Conservation (phyloP, 2,329 filamentous ascomycete species). For the Monosporascus sp. region DNA sequence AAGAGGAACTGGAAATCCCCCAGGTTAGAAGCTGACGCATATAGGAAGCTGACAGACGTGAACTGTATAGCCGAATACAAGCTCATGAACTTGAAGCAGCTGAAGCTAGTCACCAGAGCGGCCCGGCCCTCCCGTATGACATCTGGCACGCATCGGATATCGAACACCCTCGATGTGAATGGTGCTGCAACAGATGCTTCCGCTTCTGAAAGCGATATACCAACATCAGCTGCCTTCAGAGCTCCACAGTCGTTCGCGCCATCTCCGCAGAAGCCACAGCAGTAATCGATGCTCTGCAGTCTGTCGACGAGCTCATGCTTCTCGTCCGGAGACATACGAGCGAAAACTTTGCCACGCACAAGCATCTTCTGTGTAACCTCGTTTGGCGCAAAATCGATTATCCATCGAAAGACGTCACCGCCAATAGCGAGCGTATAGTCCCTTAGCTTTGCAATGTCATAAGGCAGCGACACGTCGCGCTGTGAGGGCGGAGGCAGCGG, state of each 20-base stretch:
- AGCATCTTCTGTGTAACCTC: constrained; percentile 83
- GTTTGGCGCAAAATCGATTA: constrained; percentile 84
- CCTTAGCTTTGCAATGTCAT: constrained; percentile 72
- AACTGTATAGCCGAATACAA: constrained; percentile 99
- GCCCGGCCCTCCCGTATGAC: constrained; percentile 91
- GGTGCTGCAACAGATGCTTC: constrained; percentile 98
- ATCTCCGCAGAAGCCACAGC: constrained; percentile 92
- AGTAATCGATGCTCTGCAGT: constrained; percentile 92
- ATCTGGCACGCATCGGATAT: constrained; percentile 90
- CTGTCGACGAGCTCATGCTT: constrained; percentile 98
- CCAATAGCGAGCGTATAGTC: constrained; percentile 88
- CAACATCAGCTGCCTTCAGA: constrained; percentile 93
- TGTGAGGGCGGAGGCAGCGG: constrained; percentile 67
- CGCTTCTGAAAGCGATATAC: constrained; percentile 93
- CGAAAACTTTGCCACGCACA: constrained; percentile 86
- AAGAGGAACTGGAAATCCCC: constrained; percentile 98
- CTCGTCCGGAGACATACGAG: constrained; percentile 97
- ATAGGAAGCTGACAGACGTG: constrained; percentile 92
- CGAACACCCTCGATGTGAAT: constrained; percentile 91
- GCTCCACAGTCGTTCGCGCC: constrained; percentile 97
- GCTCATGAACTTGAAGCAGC: constrained; percentile 99
- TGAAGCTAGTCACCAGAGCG: constrained; percentile 95
- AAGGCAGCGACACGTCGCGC: constrained; percentile 77
- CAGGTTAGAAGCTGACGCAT: constrained; percentile 86
- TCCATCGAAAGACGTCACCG: constrained; percentile 94